Conservation (phyloP, 1,139 yeast genomes). For the Yarrowia galli region DNA sequence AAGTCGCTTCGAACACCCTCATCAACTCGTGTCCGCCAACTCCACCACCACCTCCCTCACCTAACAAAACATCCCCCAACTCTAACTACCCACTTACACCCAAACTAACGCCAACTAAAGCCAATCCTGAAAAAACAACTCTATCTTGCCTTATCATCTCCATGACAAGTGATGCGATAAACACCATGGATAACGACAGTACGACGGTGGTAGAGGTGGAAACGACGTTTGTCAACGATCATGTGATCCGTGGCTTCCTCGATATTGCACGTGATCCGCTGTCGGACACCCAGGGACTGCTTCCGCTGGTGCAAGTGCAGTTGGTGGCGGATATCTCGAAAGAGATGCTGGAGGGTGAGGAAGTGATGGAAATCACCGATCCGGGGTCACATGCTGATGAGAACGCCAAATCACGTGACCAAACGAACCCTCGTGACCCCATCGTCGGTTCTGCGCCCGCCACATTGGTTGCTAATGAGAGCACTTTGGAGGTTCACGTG, state of each 20-base stretch:
- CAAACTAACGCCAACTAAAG: background rate
- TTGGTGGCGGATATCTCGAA: slow-evolving; percentile 12
- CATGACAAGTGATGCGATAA: slow-evolving; percentile 21
- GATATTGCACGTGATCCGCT: slow-evolving; percentile 12
- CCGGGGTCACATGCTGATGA: background rate
- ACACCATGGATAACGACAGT: background rate
- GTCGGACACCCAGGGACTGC: background rate
- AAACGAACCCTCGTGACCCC: background rate
- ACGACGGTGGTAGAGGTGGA: background rate
- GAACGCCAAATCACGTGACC: background rate
- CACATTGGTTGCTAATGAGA: background rate
- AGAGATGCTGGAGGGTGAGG: background rate
- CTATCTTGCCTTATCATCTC: slow-evolving; percentile 26
- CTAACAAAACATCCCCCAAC: too few relatives aligned
- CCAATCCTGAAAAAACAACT: background rate
- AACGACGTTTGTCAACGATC: slow-evolving; percentile 14
- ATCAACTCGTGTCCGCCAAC: too few relatives aligned
- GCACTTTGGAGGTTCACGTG: slow-evolving; percentile 1
- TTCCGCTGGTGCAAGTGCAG: slow-evolving; percentile 6
- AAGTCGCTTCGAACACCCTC: too few relatives aligned
- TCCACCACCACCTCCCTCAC: too few relatives aligned
- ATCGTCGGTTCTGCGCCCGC: background rate
- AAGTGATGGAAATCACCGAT: background rate
- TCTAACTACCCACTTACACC: too few relatives aligned
- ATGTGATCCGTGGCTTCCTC: slow-evolving; percentile 8